Conservation (phyloP, 2,329 filamentous ascomycete genomes). For the Nigrograna mackinnonii region DNA sequence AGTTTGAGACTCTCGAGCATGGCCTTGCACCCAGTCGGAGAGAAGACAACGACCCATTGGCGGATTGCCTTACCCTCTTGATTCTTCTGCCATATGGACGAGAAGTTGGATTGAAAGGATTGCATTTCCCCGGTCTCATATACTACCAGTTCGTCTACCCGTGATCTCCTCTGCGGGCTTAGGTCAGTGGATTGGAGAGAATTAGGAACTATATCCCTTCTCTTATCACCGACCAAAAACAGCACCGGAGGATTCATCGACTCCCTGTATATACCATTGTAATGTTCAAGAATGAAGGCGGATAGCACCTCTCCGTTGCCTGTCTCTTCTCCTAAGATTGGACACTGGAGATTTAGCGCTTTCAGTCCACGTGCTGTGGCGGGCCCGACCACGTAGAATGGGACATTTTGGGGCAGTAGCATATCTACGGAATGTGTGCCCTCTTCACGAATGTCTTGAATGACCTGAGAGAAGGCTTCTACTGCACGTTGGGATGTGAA, state of each 20-base stretch:
- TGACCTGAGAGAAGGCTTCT: conserved; percentile 71
- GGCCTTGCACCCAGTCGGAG: conserved; percentile 63
- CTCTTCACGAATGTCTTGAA: conserved; percentile 56
- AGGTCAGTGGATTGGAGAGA: conserved; percentile 67
- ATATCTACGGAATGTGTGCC: conserved; percentile 23
- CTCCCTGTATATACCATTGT: conserved; percentile 52
- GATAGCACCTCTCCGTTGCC: conserved; percentile 85
- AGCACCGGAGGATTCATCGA: conserved; percentile 65
- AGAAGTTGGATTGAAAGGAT: conserved; percentile 73
- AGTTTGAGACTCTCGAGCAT: conserved; percentile 60
- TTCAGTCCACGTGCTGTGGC: conserved; percentile 76
- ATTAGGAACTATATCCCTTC: conserved; percentile 86
- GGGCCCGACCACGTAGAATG: conserved; percentile 79
- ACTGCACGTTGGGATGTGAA: conserved; percentile 86
- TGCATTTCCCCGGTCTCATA: conserved; percentile 86
- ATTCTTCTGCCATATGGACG: conserved; percentile 52
- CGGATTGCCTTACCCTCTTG: conserved; percentile 27
- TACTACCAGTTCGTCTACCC: conserved; percentile 77
- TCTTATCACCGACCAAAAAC: conserved; percentile 88
- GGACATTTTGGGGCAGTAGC: conserved; percentile 54
- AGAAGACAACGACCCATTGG: conserved; percentile 77
- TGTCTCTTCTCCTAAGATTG: conserved; percentile 77
- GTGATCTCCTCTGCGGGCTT: conserved; percentile 56
- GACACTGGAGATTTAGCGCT: conserved; percentile 53
- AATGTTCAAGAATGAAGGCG: conserved; percentile 77